Conservation (phyloP, 1,284 basidiomycete genomes). For the Schizophyllum commune region DNA sequence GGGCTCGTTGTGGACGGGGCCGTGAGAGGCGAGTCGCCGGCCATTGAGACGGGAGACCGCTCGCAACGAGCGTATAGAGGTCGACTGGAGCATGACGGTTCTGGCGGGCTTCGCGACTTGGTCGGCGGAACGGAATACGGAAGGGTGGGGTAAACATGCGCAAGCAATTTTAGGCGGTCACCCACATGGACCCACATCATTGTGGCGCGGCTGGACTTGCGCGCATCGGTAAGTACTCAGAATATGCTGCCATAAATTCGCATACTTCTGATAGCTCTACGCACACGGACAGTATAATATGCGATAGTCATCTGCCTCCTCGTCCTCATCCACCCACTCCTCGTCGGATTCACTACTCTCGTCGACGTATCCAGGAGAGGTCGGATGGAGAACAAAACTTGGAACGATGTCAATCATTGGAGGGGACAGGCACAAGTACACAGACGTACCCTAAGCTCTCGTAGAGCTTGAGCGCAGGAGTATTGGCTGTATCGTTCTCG, state of each 20-base stretch:
- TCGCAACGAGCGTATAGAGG: conserved; percentile 31
- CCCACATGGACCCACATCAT: neutral
- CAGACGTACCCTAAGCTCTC: conserved; percentile 39
- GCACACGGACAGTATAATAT: conserved; percentile 31
- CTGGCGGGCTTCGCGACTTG: neutral
- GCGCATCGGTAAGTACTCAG: conserved; percentile 20
- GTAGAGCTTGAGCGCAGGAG: conserved; percentile 49
- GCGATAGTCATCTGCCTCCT: conserved; percentile 42
- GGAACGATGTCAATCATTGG: neutral
- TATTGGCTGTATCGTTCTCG: conserved; percentile 37
- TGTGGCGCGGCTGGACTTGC: conserved; percentile 4
- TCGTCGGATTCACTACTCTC: neutral
- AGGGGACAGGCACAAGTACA: neutral
- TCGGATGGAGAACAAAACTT: conserved; percentile 49
- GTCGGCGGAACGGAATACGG: neutral
- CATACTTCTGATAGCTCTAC: neutral
- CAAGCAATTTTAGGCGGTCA: conserved; percentile 8
- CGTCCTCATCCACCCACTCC: conserved; percentile 13
- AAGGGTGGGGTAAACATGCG: conserved; percentile 5
- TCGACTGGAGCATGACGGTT: neutral
- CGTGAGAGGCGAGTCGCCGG: conserved; percentile 63
- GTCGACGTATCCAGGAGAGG: conserved; percentile 26
- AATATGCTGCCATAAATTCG: neutral
- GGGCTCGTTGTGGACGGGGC: conserved; percentile 82
- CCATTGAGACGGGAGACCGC: conserved; percentile 22